Evolutionary conservation across 2,329 filamentous ascomycete genomes (phyloP), one percentile per base, ranked within the genome.

Genomic region (Monosporascus sp.): DNA sequence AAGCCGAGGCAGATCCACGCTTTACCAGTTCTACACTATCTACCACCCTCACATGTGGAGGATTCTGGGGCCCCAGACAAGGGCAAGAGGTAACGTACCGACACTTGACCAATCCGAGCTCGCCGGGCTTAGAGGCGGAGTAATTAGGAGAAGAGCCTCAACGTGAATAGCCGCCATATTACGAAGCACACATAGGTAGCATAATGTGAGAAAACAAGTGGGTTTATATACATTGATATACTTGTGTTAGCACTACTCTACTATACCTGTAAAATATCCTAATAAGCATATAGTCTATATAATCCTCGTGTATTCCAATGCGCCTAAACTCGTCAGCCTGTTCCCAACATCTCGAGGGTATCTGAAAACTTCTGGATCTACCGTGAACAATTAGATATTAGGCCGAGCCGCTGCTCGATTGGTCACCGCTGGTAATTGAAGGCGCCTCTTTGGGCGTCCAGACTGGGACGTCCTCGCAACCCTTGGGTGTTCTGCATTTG

Each of bases 401-500:
- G 3, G 60, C 38, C 44, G 64, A 65, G 54, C 68, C 64, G 52
- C 70, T 72, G 57, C 62, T 66, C 43, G 65, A 71, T 54, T 67
- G 60, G 43, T 68, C 54, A 9, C 62, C 61, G 38, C 63, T 58
- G 7, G 46, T 48, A 7, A 50, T 57, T 20, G 22, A 52, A 24
- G 51, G 20, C 5, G 17, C 37, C n/a, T 56, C 52, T 22, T 53
- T 54, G 1, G 65, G 65, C 41, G 60, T 58, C 77, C 76, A 80
- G 17, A 62, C 58, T 8, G 63, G 58, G 3, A 81, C 71, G 7
- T 74, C 70, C 58, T 84, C 82, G 60, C 87, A 91, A 0, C 84
- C 84, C 47, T 69, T 75, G 0, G 90, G 89, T 9, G 82, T 75
- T 26, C 84, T 78, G 64, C 87, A 93, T 22, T 71, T 52, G 11